phyloP scores from a whole-genome alignment of 371 early-diverging fungal genomes.

The Mortierella sp. region DNA sequence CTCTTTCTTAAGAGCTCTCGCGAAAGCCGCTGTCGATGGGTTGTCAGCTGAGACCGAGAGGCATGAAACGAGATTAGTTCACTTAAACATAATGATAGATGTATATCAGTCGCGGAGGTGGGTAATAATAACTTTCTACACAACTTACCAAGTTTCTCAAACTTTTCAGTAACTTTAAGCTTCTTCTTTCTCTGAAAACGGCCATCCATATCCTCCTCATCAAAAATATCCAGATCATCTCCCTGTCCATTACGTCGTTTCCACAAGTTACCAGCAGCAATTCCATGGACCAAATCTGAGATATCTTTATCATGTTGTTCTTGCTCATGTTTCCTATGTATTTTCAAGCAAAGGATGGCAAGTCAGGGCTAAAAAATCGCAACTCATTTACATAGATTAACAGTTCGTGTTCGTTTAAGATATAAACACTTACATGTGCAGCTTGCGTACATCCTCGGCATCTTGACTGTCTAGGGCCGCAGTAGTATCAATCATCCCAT shows the following conservation, averaged over 20 bases:
- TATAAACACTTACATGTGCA: constrained; percentile 46
- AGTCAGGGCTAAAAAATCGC: neutral
- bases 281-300: constrained; percentile 49
- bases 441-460: constrained; percentile 34
- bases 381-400: neutral
- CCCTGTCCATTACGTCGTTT: constrained; percentile 48
- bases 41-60: constrained; percentile 26
- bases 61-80: neutral
- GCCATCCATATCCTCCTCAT: constrained; percentile 46
- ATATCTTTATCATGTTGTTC: constrained; percentile 50
- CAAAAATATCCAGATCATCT: constrained; percentile 48
- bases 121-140: neutral
- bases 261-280: constrained; percentile 52
- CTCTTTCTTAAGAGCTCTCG: constrained; percentile 43
- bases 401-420: neutral
- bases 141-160: constrained; percentile 49
- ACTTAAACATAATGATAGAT: neutral
- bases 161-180: constrained; percentile 45
- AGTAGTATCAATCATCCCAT: constrained; percentile 46
- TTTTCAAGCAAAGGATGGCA: too few relatives aligned
- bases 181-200: constrained; percentile 44
- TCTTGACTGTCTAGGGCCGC: constrained; percentile 22
- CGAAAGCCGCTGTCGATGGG: constrained; percentile 45
- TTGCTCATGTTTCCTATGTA: constrained; percentile 47
- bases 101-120: too few relatives aligned